These are phyloP conservation scores for Colletotrichum abscissum DNA, from an alignment of 2,329 filamentous ascomycete genomes.

Conservation along the genomic window DNA sequence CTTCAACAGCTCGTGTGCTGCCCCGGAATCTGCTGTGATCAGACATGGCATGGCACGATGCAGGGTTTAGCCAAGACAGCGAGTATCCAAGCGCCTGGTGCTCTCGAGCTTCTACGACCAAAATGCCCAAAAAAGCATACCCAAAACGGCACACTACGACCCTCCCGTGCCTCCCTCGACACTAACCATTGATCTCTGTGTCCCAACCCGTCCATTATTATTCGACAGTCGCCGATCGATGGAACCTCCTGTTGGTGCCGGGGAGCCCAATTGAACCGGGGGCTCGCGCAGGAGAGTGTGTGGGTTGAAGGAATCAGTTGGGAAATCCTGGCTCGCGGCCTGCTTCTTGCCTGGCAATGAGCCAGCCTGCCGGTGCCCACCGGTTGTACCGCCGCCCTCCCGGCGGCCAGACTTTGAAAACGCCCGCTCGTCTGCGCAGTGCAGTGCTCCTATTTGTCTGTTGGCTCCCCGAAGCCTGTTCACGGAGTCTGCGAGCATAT, in stretches of 20 bases:
- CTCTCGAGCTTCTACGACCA: not conserved
- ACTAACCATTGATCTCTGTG: not conserved
- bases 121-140: not conserved
- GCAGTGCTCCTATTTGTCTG: constrained; percentile 35
- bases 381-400: constrained; percentile 8
- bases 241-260: not conserved
- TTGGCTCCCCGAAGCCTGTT: constrained; percentile 29
- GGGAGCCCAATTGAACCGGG: not conserved
- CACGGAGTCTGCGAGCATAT: constrained; percentile 17
- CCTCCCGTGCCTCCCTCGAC: not conserved
- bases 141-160: not conserved
- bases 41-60: not conserved
- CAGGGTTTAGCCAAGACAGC: constrained; percentile 14
- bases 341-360: constrained; percentile 9
- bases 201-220: not conserved
- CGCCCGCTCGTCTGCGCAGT: constrained; percentile 37
- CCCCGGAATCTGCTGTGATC: not conserved
- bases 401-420: constrained; percentile 30
- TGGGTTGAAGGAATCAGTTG: constrained; percentile 18
- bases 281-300: not conserved
- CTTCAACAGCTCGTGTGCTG: not conserved
- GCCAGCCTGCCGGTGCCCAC: constrained; percentile 35
- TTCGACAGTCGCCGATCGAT: not conserved
- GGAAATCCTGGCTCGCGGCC: constrained; percentile 1
- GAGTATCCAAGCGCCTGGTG: not conserved